A percentile compares a stretch with the other conserved stretches of the same genome.
Conservation (phyloP, 192 early-diverging fungal species). For the Blastocladiella britannica region DNA sequence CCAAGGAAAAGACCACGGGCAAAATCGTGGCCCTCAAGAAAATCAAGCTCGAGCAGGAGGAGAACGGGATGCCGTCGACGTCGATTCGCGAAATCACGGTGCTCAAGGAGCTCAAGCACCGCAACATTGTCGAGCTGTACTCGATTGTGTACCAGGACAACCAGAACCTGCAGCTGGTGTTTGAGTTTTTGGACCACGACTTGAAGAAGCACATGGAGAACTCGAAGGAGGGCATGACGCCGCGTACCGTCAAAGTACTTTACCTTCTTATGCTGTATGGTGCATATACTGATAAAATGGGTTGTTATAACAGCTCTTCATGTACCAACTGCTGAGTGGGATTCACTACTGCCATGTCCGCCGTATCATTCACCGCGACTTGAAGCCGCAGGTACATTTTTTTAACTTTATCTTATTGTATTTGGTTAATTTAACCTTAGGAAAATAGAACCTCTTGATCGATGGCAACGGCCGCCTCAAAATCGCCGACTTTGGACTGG, state of each 20-base stretch:
- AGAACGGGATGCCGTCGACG: slow-evolving; percentile 38
- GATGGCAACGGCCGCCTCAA: slow-evolving; percentile 70
- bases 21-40: slow-evolving; percentile 53
- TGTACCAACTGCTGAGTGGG: slow-evolving; percentile 27
- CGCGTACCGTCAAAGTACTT: background rate
- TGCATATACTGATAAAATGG: too few relatives aligned
- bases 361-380: slow-evolving; percentile 38
- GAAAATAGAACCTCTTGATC: slow-evolving; percentile 80
- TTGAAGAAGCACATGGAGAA: slow-evolving; percentile 68
- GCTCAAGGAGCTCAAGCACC: slow-evolving; percentile 65
- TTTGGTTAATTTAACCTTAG: too few relatives aligned
- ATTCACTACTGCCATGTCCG: slow-evolving; percentile 24
- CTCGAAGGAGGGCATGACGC: slow-evolving; percentile 3
- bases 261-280: too few relatives aligned
- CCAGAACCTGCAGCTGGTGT: slow-evolving; percentile 78
- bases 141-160: slow-evolving; percentile 67
- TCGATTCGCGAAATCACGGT: slow-evolving; percentile 72
- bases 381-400: slow-evolving; percentile 24
- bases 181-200: slow-evolving; percentile 89
- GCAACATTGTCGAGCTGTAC: slow-evolving; percentile 48
- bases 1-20: slow-evolving; percentile 26
- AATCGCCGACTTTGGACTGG: slow-evolving; percentile 90
- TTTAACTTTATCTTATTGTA: background rate
- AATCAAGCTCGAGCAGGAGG: slow-evolving; percentile 39
- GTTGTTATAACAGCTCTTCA: too few relatives aligned